phyloP scores from a whole-genome alignment of 2,329 filamentous ascomycete genomes.

The Trichoderma citrinoviride region DNA sequence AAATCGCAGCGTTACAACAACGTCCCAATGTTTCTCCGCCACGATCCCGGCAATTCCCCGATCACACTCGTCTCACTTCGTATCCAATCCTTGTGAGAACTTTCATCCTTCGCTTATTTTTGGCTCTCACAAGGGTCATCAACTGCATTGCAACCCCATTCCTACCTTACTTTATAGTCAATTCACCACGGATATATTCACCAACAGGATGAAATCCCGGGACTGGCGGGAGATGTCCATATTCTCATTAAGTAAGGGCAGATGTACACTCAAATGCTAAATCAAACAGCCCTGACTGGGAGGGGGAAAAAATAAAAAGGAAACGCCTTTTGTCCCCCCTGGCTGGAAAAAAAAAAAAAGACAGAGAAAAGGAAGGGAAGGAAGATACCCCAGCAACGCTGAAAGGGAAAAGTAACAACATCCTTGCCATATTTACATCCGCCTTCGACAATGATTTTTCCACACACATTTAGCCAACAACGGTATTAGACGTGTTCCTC shows the following conservation, averaged over 20 bases:
- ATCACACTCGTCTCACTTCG: not conserved
- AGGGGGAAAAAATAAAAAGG: not conserved
- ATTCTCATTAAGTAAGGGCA: conserved; percentile 6
- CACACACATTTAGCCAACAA: conserved; percentile 17
- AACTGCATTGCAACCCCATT: not conserved
- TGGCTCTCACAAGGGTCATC: not conserved
- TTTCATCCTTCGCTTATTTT: conserved; percentile 1
- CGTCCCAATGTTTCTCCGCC: conserved; percentile 14
- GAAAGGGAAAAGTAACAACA: not conserved
- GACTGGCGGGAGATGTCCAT: not conserved
- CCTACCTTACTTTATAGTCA: too few species aligned
- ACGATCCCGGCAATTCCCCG: conserved; percentile 10
- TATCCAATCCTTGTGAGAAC: not conserved
- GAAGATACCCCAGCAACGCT: conserved; percentile 3
- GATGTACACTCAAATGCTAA: not conserved
- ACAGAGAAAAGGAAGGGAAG: not conserved
- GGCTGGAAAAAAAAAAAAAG: too few species aligned
- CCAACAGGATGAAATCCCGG: not conserved
- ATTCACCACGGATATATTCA: not conserved
- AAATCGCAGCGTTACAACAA: not conserved
- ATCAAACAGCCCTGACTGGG: not conserved
- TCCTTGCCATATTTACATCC: not conserved
- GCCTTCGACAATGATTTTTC: not conserved
- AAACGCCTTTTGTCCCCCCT: not conserved
- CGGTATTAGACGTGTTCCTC: conserved; percentile 27